Evolutionary conservation across 2,329 filamentous ascomycete genomes (phyloP).

Genomic region (Acrodontium crateriforme): DNA sequence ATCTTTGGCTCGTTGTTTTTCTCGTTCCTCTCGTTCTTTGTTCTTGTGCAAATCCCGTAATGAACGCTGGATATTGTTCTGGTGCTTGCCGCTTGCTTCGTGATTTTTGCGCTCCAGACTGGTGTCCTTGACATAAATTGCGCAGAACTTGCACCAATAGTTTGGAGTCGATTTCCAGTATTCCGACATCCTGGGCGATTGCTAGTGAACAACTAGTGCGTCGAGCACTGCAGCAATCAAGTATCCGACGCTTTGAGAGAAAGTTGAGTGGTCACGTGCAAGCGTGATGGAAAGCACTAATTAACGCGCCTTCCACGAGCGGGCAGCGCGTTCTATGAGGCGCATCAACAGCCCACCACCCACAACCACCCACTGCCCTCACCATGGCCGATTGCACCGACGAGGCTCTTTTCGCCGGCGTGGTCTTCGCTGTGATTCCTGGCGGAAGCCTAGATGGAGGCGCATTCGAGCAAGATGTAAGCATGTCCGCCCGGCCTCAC

Average conservation of each 20-base stretch:
- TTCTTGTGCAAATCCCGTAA: constrained; percentile 76
- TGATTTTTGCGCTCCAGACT: constrained; percentile 59
- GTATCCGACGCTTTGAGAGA: too few species aligned
- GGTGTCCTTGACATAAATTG: constrained; percentile 79
- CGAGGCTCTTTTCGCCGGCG: constrained; percentile 23
- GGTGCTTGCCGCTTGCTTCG: constrained; percentile 22
- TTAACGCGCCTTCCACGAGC: too few species aligned
- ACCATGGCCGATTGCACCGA: too few species aligned
- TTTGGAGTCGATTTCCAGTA: constrained; percentile 97
- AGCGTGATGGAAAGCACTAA: too few species aligned
- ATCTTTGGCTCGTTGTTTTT: constrained; percentile 67
- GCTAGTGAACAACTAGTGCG: too few species aligned
- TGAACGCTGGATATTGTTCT: constrained; percentile 70
- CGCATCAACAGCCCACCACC: too few species aligned
- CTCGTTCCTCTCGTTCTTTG: constrained; percentile 66
- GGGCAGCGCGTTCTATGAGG: too few species aligned
- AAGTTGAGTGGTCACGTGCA: too few species aligned
- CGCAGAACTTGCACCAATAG: constrained; percentile 98
- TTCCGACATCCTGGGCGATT: constrained; percentile 73
- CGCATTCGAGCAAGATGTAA: too few species aligned
- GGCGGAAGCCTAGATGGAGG: constrained; percentile 15
- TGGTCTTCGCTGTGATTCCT: constrained; percentile 31
- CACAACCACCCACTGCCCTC: too few species aligned
- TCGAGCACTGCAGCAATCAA: too few species aligned
- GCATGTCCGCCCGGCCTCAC: too few species aligned